Percentiles rank a stretch among this genome's conserved stretches.
phyloP scores from a whole-genome alignment of 2,329 filamentous ascomycete genomes.

The Alternaria sp. region DNA sequence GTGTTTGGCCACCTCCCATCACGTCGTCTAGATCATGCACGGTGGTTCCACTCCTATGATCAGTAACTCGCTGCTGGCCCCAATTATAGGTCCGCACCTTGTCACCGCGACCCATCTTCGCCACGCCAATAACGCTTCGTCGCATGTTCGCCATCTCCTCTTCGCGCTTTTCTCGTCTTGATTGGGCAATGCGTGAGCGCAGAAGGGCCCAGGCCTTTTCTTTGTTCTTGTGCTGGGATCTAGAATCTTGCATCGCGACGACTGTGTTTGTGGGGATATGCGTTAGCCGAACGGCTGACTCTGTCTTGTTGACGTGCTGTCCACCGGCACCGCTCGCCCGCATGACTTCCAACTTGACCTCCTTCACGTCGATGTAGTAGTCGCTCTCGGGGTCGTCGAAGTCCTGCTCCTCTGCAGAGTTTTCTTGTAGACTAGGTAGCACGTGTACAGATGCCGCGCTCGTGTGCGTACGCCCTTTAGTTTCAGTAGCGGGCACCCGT shows the following conservation, averaged over 20 bases:
- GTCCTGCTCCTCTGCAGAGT: slow-evolving; percentile 61
- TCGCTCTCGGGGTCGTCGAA: slow-evolving; percentile 87
- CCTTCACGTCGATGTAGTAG: slow-evolving; percentile 85
- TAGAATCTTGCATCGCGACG: slow-evolving; percentile 90
- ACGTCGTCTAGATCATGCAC: slow-evolving; percentile 82
- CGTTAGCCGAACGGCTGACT: slow-evolving; percentile 91
- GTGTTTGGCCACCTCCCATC: slow-evolving; percentile 74
- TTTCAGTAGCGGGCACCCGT: slow-evolving; percentile 89
- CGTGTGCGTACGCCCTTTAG: slow-evolving; percentile 89
- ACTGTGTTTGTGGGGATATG: slow-evolving; percentile 87
- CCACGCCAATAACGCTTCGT: slow-evolving; percentile 80
- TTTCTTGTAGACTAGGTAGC: slow-evolving; percentile 79
- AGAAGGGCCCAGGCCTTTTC: slow-evolving; percentile 87
- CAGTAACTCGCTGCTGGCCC: slow-evolving; percentile 81
- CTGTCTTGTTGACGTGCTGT: slow-evolving; percentile 98
- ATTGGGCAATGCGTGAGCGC: slow-evolving; percentile 81
- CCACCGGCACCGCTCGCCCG: slow-evolving; percentile 89
- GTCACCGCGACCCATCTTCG: slow-evolving; percentile 84
- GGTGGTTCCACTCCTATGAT: slow-evolving; percentile 83
- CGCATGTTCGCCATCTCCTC: slow-evolving; percentile 78
- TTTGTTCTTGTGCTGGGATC: slow-evolving; percentile 89
- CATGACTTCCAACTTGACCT: slow-evolving; percentile 89
- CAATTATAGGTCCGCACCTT: slow-evolving; percentile 95
- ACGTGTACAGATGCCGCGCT: slow-evolving; percentile 93
- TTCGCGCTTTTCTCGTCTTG: slow-evolving; percentile 81